Evolutionary conservation across 352 stramenopile genomes (phyloP).

Genomic region (Globisporangium cylindrosporum): DNA sequence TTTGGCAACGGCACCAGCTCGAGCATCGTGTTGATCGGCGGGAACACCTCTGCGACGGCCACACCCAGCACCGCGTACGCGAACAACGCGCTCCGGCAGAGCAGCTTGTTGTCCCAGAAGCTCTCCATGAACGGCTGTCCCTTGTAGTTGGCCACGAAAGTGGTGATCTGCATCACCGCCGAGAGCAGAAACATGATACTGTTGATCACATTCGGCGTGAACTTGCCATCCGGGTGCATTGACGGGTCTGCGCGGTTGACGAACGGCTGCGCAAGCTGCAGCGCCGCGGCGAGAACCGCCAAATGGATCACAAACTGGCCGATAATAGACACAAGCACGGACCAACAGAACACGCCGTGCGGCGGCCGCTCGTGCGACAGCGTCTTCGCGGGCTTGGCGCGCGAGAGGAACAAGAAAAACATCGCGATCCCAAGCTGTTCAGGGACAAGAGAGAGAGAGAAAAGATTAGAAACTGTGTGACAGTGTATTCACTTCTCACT

Average conservation of each 20-base stretch:
- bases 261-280: conserved; percentile 52
- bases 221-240: conserved; percentile 75
- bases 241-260: conserved; percentile 57
- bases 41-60: conserved; percentile 29
- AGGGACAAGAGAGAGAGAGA: neutral
- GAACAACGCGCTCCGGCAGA: conserved; percentile 29
- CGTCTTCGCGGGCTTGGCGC: conserved; percentile 83
- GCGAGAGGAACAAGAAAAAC: conserved; percentile 57
- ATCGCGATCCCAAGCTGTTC: conserved; percentile 40
- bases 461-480: conserved; percentile 1
- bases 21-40: conserved; percentile 31
- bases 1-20: conserved; percentile 40
- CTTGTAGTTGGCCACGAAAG: conserved; percentile 54
- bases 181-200: conserved; percentile 93
- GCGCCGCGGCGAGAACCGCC: conserved; percentile 51
- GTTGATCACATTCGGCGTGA: conserved; percentile 94
- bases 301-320: conserved; percentile 93
- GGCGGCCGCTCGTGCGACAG: conserved; percentile 82
- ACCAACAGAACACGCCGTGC: conserved; percentile 83
- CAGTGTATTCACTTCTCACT: neutral
- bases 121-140: conserved; percentile 54
- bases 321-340: conserved; percentile 87
- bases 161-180: conserved; percentile 58
- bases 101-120: conserved; percentile 39
- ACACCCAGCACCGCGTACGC: conserved; percentile 30